phyloP scores from a whole-genome alignment of 2,329 filamentous ascomycete species.

The Penicillium sp. region DNA sequence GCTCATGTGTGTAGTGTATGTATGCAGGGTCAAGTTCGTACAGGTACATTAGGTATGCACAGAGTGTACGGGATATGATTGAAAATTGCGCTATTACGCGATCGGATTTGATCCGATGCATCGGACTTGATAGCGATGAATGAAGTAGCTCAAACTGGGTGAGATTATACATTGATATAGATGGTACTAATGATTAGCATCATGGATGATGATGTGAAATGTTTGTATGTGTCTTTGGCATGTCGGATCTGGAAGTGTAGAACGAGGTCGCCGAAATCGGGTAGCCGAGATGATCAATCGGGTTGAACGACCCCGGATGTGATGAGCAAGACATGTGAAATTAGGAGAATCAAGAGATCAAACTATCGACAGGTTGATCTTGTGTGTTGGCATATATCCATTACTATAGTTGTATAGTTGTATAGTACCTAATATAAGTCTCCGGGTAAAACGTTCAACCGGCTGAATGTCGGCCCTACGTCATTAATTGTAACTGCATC shows the following conservation, averaged over 20 bases:
- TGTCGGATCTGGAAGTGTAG: background rate
- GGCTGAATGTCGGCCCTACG: background rate
- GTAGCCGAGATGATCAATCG: slow-evolving; percentile 10
- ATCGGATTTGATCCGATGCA: slow-evolving; percentile 20
- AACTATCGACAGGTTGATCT: too few species aligned
- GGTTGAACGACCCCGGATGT: background rate
- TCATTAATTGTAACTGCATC: background rate
- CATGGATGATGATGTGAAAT: background rate
- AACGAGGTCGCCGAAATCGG: slow-evolving; percentile 16
- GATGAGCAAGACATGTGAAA: background rate
- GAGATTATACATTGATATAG: background rate
- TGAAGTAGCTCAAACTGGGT: background rate
- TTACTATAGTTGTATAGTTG: too few species aligned
- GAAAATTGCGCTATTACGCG: slow-evolving; percentile 13
- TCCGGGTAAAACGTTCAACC: slow-evolving; percentile 24
- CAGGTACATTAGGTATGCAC: background rate
- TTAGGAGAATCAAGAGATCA: background rate
- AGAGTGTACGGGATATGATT: background rate
- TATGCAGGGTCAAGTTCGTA: background rate
- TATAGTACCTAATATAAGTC: too few species aligned
- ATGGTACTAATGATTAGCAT: background rate
- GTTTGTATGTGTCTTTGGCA: background rate
- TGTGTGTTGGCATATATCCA: too few species aligned
- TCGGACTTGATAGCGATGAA: slow-evolving; percentile 14
- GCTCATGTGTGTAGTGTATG: background rate